Conservation (phyloP, 2,329 filamentous ascomycete genomes). For the Cladosporium phlei region DNA sequence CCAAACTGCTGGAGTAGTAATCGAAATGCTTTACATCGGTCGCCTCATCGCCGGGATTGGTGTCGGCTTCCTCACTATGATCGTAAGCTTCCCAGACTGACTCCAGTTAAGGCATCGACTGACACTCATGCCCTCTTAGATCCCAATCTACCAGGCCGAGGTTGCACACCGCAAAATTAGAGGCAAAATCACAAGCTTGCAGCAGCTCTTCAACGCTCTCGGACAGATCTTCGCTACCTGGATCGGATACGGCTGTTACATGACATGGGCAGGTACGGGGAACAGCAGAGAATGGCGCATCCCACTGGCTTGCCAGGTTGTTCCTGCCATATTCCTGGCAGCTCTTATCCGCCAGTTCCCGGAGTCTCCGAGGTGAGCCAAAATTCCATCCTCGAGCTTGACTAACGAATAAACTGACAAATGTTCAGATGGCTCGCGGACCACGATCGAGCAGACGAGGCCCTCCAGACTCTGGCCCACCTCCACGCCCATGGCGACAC, state of each 20-base stretch:
- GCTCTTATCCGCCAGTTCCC: constrained; percentile 22
- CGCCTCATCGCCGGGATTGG: constrained; percentile 22
- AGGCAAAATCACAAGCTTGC: constrained; percentile 22
- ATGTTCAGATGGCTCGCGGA: constrained; percentile 22
- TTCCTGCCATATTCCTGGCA: constrained; percentile 21
- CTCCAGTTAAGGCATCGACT: too few species aligned
- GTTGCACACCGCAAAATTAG: constrained; percentile 41
- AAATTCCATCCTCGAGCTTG: not conserved
- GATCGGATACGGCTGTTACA: constrained; percentile 23
- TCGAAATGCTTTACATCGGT: constrained; percentile 22
- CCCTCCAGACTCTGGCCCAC: constrained; percentile 18
- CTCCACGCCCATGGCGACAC: constrained; percentile 24
- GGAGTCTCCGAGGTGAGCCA: constrained; percentile 14
- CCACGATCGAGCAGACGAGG: constrained; percentile 20
- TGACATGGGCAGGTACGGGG: constrained; percentile 18
- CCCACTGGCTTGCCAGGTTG: constrained; percentile 20
- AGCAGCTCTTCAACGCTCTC: constrained; percentile 23
- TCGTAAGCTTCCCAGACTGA: too few species aligned
- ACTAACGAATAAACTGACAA: not conserved
- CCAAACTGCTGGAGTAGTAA: constrained; percentile 21
- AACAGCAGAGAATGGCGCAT: constrained; percentile 24
- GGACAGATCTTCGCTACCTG: constrained; percentile 24
- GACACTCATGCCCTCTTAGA: constrained; percentile 60
- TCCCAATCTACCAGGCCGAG: constrained; percentile 80
- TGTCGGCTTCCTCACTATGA: constrained; percentile 15